Evolutionary conservation across 2,329 filamentous ascomycete species (phyloP), one percentile per base, ranked within the genome.

Genomic region (Ascochyta koolunga): DNA sequence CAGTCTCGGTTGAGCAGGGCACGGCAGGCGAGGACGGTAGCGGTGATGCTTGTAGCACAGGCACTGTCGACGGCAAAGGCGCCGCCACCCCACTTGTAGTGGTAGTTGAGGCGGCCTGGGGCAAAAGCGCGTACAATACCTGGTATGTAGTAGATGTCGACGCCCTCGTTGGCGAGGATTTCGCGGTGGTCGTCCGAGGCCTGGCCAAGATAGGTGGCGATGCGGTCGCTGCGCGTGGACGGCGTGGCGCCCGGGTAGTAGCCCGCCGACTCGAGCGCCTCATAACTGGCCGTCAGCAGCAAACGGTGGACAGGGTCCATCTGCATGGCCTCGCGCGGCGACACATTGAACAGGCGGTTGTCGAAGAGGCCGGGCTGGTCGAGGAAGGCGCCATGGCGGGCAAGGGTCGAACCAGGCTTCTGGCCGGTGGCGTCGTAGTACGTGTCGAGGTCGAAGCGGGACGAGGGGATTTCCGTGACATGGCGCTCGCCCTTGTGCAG

Each of bases 101-200:
- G 61, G 39, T 68, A 71, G 47, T 79, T 80, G 55, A 81, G 76
- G 3, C 83, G 77, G 0, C 82, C 83, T 0, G 79, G 78, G 0
- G 72, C 77, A 50, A 85, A 86, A 0, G 81, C 82, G 18, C 83
- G 72, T 9, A 73, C 72, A 22, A 77, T 77, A n/a, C 82, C 82
- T 0, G 83, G 78, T 37, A 85, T 81, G 61, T 73, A 82, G 64
- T 85, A 84, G 0, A 81, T 83, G 49, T 80, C 78, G n/a, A 85
- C 78, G 21, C 66, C 47, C 31, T 70, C 58, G 7, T 47, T 56
- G 7, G 45, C 38, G 41, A 68, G 70, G 16, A 61, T 40, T 27
- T 68, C 65, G 1, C 49, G 41, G 24, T 54, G 71, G 46, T 77
- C 76, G 43, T 77, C 64, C 32, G 53, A 63, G 4, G 69, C 60